Evolutionary conservation across 805 yeast species (phyloP).

Genomic region (Ogataea populi-albae): DNA sequence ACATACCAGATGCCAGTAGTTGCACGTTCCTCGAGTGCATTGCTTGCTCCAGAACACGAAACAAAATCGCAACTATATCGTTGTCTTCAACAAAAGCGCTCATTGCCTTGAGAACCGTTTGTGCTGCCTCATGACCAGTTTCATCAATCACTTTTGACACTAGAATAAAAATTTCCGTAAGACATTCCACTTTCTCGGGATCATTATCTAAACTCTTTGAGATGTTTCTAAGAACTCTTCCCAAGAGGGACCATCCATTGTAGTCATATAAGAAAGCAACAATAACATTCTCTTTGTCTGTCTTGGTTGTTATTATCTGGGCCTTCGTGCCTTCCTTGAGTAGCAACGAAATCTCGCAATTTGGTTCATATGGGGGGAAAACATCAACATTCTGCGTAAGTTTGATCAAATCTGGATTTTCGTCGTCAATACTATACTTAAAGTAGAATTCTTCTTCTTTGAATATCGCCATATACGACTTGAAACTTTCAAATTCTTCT

Average conservation of each 20-base stretch:
- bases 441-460: slow-evolving; percentile 37
- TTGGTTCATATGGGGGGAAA: slow-evolving; percentile 49
- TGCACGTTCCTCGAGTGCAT: slow-evolving; percentile 52
- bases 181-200: slow-evolving; percentile 37
- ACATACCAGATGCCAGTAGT: slow-evolving; percentile 43
- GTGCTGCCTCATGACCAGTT: slow-evolving; percentile 30
- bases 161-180: slow-evolving; percentile 50
- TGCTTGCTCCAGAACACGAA: slow-evolving; percentile 66
- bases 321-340: slow-evolving; percentile 62
- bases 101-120: slow-evolving; percentile 32
- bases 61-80: slow-evolving; percentile 50
- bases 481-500: slow-evolving; percentile 54
- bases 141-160: slow-evolving; percentile 45
- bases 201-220: slow-evolving; percentile 39
- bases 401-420: slow-evolving; percentile 47
- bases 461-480: slow-evolving; percentile 57
- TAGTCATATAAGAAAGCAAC: slow-evolving; percentile 71
- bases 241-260: slow-evolving; percentile 86
- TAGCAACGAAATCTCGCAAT: slow-evolving; percentile 43
- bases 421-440: slow-evolving; percentile 48
- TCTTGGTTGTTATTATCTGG: slow-evolving; percentile 52
- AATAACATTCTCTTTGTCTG: slow-evolving; percentile 21
- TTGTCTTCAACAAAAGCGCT: slow-evolving; percentile 33
- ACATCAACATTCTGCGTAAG: slow-evolving; percentile 41
- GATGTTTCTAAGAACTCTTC: slow-evolving; percentile 70